Evolutionary conservation across 1,284 basidiomycete genomes (phyloP).

Genomic region (Sutorius eximius): DNA sequence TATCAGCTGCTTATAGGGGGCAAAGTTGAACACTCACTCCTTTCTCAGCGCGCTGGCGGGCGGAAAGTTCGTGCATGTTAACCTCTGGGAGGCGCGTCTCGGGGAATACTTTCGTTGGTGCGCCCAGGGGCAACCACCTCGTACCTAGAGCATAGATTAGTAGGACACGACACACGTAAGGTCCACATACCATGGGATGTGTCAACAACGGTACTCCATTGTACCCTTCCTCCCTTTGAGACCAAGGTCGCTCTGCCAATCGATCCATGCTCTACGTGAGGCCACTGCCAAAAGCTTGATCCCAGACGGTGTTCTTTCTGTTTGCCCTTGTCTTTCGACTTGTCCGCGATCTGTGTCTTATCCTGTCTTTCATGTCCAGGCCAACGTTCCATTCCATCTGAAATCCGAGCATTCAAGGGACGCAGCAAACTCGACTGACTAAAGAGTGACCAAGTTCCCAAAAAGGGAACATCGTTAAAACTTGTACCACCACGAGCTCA

Average conservation of each 20-base stretch:
- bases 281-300: conserved; percentile 41
- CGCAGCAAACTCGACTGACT: not conserved
- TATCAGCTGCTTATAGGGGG: conserved; percentile 5
- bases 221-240: conserved; percentile 42
- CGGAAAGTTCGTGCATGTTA: conserved; percentile 33
- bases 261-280: conserved; percentile 54
- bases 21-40: conserved; percentile 45
- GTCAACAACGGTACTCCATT: conserved; percentile 53
- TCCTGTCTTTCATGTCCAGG: conserved; percentile 46
- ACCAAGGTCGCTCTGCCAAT: conserved; percentile 54
- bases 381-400: conserved; percentile 74
- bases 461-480: conserved; percentile 22
- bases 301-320: conserved; percentile 8
- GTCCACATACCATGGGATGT: conserved; percentile 24
- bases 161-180: not conserved
- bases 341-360: conserved; percentile 1
- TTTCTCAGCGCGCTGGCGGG: conserved; percentile 54
- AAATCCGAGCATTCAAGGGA: conserved; percentile 41
- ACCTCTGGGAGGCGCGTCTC: conserved; percentile 45
- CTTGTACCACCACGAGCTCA: not conserved
- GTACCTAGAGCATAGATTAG: conserved; percentile 14
- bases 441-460: not conserved
- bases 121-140: conserved; percentile 30
- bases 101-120: conserved; percentile 52
- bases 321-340: conserved; percentile 26